A percentile compares a stretch with the other conserved stretches of the same genome.
These are phyloP conservation scores for Friedmanniomyces simplex DNA, from an alignment of 495 filamentous ascomycete genomes.

Conservation along the genomic window DNA sequence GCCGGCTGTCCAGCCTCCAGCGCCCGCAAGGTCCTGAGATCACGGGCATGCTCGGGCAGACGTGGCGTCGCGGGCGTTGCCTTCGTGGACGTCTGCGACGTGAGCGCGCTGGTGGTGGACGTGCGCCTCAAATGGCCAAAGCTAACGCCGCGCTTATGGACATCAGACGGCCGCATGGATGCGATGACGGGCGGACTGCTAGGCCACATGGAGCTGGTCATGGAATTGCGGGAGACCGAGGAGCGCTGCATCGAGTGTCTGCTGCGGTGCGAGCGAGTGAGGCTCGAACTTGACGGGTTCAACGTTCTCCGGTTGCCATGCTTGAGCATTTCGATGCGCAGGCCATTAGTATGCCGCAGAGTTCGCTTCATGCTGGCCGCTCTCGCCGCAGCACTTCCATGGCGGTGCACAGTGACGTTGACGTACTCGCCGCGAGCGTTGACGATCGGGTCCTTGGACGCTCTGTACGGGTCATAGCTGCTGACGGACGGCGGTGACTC, in stretches of 20 bases:
- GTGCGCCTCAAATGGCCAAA: slow-evolving; percentile 51
- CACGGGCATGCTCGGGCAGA: slow-evolving; percentile 6
- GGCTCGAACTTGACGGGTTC: slow-evolving; percentile 14
- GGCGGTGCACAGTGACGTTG: slow-evolving; percentile 58
- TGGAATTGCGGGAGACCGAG: slow-evolving; percentile 30
- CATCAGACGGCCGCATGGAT: slow-evolving; percentile 46
- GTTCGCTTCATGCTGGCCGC: slow-evolving; percentile 13
- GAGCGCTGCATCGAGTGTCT: slow-evolving; percentile 19
- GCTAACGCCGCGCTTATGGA: slow-evolving; percentile 65
- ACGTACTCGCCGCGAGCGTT: slow-evolving; percentile 39
- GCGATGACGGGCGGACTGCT: slow-evolving; percentile 43
- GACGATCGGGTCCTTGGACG: slow-evolving; percentile 44
- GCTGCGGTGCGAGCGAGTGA: slow-evolving; percentile 17
- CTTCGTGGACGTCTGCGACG: slow-evolving; percentile 1
- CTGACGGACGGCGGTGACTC: slow-evolving; percentile 36
- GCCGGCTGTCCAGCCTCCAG: slow-evolving; percentile 2
- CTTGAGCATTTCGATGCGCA: slow-evolving; percentile 26
- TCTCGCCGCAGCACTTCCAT: slow-evolving; percentile 20
- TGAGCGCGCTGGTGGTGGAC: slow-evolving; percentile 24
- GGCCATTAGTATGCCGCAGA: slow-evolving; percentile 27
- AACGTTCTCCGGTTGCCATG: slow-evolving; percentile 12
- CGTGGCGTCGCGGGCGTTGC: slow-evolving; percentile 22
- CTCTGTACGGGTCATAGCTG: slow-evolving; percentile 77
- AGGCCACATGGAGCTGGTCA: slow-evolving; percentile 48
- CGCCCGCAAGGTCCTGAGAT: slow-evolving; percentile 5